These are phyloP conservation scores for Rubus parviflorus DNA, from an alignment of 306 rosid species.

Conservation along the genomic window DNA sequence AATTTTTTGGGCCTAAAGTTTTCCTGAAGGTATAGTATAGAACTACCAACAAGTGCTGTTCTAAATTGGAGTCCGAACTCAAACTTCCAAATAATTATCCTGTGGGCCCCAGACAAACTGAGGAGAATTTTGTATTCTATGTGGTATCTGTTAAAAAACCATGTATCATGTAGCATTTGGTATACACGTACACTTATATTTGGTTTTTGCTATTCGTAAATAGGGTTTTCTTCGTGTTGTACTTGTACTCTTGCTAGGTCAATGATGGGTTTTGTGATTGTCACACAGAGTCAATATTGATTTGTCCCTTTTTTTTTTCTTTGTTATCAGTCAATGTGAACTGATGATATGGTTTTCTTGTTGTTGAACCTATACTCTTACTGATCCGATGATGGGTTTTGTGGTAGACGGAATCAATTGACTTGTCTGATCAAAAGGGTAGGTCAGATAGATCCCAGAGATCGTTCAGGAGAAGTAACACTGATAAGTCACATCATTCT, in stretches of 20 bases:
- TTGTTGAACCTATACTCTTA: background rate
- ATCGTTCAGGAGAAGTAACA: conserved; percentile 64
- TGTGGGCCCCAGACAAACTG: too few relatives aligned
- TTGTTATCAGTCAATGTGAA: background rate
- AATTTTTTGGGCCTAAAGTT: background rate
- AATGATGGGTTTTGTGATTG: too few relatives aligned
- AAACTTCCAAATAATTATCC: too few relatives aligned
- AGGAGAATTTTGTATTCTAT: too few relatives aligned
- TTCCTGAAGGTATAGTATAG: background rate
- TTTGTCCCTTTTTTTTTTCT: background rate
- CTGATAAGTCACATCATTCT: conserved; percentile 39
- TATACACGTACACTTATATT: too few relatives aligned
- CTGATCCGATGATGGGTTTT: conserved; percentile 17
- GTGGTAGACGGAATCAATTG: conserved; percentile 81
- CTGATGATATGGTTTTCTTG: background rate
- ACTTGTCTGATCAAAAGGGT: conserved; percentile 55
- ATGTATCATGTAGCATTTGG: too few relatives aligned
- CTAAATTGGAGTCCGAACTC: background rate
- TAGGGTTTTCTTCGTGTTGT: too few relatives aligned
- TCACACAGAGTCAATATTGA: too few relatives aligned
- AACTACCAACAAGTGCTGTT: background rate
- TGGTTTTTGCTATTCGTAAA: too few relatives aligned
- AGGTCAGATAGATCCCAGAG: conserved; percentile 34
- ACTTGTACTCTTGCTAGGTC: too few relatives aligned
- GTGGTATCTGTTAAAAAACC: too few relatives aligned